A percentile compares a stretch with the other conserved stretches of the same genome.
phyloP scores from a whole-genome alignment of 305 asterid genomes.

The Fraxinus platypoda region DNA sequence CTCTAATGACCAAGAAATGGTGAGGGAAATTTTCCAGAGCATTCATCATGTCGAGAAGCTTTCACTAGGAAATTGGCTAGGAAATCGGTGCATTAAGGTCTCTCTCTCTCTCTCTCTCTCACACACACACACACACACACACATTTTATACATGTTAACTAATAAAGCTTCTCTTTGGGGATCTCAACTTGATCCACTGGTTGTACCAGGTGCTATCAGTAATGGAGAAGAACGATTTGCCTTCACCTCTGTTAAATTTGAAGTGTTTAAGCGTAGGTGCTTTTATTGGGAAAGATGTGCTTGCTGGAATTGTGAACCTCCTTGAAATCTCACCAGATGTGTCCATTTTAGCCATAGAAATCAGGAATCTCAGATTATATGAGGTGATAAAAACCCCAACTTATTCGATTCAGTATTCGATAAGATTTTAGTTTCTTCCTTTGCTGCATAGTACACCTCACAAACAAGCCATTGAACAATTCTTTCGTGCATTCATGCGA shows the following conservation, averaged over 20 bases:
- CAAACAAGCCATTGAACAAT: neutral
- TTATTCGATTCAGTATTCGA: neutral
- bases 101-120: too few relatives aligned
- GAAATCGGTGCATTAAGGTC: neutral
- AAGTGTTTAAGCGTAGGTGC: neutral
- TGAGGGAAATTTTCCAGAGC: neutral
- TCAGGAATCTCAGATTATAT: neutral
- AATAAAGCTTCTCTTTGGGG: too few relatives aligned
- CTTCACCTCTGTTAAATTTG: neutral
- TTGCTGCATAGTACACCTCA: too few relatives aligned
- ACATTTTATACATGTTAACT: too few relatives aligned
- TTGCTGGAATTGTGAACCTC: neutral
- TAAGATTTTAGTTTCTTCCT: neutral
- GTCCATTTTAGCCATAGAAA: neutral
- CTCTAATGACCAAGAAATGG: neutral
- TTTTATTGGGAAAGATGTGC: neutral
- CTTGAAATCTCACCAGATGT: neutral
- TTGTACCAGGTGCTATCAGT: neutral
- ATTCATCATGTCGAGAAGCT: neutral
- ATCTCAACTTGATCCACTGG: neutral
- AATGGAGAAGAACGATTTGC: neutral
- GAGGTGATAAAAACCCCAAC: neutral
- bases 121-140: too few relatives aligned
- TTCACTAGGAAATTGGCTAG: neutral
- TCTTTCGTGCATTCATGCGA: neutral